These are phyloP conservation scores for Uronychia binucleata DNA, from an alignment of 73 alveolate genomes.

Conservation along the genomic window DNA sequence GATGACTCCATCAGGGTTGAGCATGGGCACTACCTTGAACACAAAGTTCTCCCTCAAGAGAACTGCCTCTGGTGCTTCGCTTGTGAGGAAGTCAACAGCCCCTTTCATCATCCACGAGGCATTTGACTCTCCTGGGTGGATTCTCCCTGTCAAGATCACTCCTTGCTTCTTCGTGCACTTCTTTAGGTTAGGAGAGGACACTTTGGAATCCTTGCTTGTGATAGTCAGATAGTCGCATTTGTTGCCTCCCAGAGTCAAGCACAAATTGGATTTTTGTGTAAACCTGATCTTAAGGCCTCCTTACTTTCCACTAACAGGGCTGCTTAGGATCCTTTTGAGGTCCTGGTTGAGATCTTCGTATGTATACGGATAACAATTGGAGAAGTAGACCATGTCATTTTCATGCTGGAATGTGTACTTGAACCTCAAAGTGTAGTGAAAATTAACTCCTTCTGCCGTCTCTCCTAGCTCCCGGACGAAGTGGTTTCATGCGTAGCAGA, in stretches of 20 bases:
- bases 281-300: conserved; percentile 25
- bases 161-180: conserved; percentile 76
- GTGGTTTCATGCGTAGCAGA: conserved; percentile 48
- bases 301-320: conserved; percentile 17
- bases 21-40: conserved; percentile 77
- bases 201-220: conserved; percentile 39
- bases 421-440: conserved; percentile 88
- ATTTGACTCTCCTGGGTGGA: conserved; percentile 51
- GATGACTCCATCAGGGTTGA: conserved; percentile 78
- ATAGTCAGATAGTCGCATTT: conserved; percentile 68
- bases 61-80: conserved; percentile 24
- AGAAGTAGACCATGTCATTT: conserved; percentile 75
- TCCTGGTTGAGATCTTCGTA: conserved; percentile 62
- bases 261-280: conserved; percentile 55
- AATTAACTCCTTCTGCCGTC: conserved; percentile 33
- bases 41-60: conserved; percentile 67
- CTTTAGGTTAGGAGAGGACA: conserved; percentile 19
- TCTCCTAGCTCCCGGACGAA: conserved; percentile 55
- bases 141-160: conserved; percentile 68
- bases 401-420: conserved; percentile 56
- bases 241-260: conserved; percentile 78
- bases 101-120: conserved; percentile 83
- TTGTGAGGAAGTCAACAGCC: conserved; percentile 31
- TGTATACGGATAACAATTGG: conserved; percentile 79
- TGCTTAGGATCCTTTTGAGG: background rate